A percentile compares a stretch with the other conserved stretches of the same genome.
phyloP scores from a whole-genome alignment of 2,329 filamentous ascomycete genomes.

The Arthroderma uncinatum region DNA sequence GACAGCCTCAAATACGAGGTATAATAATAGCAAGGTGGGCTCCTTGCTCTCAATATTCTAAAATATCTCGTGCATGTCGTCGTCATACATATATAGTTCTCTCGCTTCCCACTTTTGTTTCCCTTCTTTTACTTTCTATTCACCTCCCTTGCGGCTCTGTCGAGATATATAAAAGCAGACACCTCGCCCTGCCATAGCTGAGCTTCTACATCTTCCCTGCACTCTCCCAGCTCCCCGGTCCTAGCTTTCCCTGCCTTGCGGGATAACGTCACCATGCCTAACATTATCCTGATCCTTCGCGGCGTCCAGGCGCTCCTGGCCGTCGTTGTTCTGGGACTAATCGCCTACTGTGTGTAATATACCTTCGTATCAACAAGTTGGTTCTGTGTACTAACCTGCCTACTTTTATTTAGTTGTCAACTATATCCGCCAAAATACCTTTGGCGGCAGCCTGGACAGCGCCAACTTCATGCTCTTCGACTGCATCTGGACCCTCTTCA shows the following conservation, averaged over 20 bases:
- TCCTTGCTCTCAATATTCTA: background rate
- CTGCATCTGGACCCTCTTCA: constrained; percentile 62
- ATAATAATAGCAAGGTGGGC: background rate
- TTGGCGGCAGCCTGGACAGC: constrained; percentile 42
- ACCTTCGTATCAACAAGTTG: background rate
- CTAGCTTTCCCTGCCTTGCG: background rate
- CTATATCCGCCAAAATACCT: constrained; percentile 29
- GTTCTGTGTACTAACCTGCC: background rate
- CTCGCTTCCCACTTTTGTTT: background rate
- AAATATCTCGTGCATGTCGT: background rate
- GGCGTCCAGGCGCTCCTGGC: constrained; percentile 56
- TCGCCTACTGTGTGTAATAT: constrained; percentile 52
- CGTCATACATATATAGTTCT: background rate
- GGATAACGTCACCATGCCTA: background rate
- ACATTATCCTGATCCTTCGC: constrained; percentile 38
- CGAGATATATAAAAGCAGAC: background rate
- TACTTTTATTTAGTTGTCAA: constrained; percentile 44
- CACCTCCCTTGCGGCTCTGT: background rate
- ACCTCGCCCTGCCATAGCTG: background rate
- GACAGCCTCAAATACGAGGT: background rate
- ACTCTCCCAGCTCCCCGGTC: background rate
- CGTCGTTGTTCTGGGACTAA: constrained; percentile 64
- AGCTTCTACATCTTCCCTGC: background rate
- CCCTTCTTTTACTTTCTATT: background rate
- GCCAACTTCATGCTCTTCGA: constrained; percentile 73